phyloP scores from a whole-genome alignment of 2,329 filamentous ascomycete species.

The Colletotrichum cereale region DNA sequence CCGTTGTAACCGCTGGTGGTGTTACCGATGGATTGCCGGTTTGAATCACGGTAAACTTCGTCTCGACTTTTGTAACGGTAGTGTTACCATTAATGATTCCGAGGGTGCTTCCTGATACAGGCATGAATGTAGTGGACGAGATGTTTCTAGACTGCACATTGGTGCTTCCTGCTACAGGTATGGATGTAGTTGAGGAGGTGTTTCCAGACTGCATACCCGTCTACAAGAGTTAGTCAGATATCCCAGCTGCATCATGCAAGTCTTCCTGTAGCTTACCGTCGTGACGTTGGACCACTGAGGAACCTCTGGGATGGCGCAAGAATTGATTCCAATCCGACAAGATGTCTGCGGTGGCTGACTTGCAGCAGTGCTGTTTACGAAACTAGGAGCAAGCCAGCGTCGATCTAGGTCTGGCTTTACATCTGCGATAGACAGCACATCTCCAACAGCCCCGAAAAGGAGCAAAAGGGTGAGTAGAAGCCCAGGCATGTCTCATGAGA shows the following conservation, averaged over 20 bases:
- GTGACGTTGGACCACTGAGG: not conserved
- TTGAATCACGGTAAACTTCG: not conserved
- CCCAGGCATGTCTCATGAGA: not conserved
- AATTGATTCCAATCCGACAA: not conserved
- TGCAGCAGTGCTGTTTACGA: not conserved
- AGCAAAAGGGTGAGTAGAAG: not conserved
- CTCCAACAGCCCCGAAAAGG: not conserved
- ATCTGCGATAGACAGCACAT: not conserved
- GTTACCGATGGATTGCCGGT: not conserved
- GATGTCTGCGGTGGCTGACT: not conserved
- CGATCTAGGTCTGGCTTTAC: too few relatives aligned
- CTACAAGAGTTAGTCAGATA: not conserved
- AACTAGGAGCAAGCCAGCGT: not conserved
- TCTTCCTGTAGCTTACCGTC: not conserved
- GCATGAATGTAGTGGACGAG: not conserved
- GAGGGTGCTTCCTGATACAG: not conserved
- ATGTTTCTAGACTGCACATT: not conserved
- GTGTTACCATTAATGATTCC: not conserved
- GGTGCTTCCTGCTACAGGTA: not conserved
- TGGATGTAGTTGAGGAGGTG: not conserved
- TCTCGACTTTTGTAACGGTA: not conserved
- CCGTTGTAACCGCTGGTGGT: not conserved
- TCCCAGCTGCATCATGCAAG: not conserved
- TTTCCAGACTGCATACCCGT: not conserved
- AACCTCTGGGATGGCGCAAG: not conserved